Base-by-base conservation (phyloP, 2,329 filamentous ascomycete genomes). In the Alternaria arborescens region DNA sequence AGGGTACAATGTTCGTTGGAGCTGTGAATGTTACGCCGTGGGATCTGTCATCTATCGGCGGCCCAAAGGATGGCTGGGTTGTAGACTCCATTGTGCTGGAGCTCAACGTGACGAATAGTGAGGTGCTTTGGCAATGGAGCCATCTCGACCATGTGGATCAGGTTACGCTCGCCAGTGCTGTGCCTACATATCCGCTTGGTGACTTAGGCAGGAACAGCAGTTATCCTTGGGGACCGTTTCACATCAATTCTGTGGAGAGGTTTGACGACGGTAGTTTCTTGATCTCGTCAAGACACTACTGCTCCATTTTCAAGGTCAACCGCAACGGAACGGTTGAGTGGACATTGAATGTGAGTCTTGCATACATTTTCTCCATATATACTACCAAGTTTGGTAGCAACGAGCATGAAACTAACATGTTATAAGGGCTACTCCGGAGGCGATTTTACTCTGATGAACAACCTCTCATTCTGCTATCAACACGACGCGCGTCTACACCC, bases 401-500 rank as follows among this genome's bases (percentile, higher is more conserved):
- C 5, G 32, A 36, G 14, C 14, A 36, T 16, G 32, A 36, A 14
- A 14, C 32, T 36, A 12, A 14, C 32, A 14, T 16, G 2, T 14
- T 36, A 14, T 6, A 16, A 16, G 61, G 58, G 55, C 8, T 46
- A 58, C 1, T 52, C 53, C 4, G 58, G 61, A 8, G 58, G 61
- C 7, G 58, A 64, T 42, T 58, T 61, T 42, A 44, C 46, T 5
- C 52, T 61, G 12, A 36, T 43, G 6, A 58, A 61, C 32, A 43
- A 53, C 22, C 51, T 61, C 14, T 53, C 54, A 0, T 64, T 61
- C 38, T 61, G 61, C 28, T 64, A 58, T 28, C 58, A 64, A 28
- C 61, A 64, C 30, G 61, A 64, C 26, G 61, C 61, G 10, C 54
- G 61, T 24, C 43, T 64, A 0, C 55, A 61, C 40, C 11, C 52